Evolutionary conservation across 495 filamentous ascomycete genomes (phyloP), one percentile per base, ranked within the genome.

Genomic region (Mytilinidion resinicola): DNA sequence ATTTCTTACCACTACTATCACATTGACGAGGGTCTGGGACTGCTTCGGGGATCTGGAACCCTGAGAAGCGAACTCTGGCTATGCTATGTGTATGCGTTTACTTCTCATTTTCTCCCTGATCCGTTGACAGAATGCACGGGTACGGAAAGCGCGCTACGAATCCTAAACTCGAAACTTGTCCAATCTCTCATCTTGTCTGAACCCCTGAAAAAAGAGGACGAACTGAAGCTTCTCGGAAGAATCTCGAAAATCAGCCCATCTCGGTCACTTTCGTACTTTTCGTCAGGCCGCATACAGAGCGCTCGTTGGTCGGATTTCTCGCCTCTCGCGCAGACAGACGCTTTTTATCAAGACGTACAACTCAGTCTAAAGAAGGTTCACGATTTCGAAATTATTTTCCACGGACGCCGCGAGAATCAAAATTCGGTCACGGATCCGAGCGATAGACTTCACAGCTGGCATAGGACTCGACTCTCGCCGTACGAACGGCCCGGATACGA

Each of bases 231-330:
- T 25, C 44, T 48, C 20, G 9, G 17, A 8, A 9, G 17, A 19
- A 48, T 48, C 17, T 8, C 44, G 9, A 10, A 15, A 9, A 15
- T 87, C 0, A 80, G 79, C 0, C 84, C 86, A 1, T 7, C 15
- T 9, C 66, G 82, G 30, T 59, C 67, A 1, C 87, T 77, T 57
- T 87, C 87, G 64, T 85, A 85, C 0, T 8, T 15, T 19, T 8
- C 14, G 8, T 8, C 8, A 9, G 9, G 17, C 9, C n/a, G 14
- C 9, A 48, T 48, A 25, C 44, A 48, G 17, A 48, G 9, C 8
- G 44, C 17, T 15, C 9, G 17, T 10, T 48, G 44, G 44, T 25
- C 44, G 20, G 20, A 48, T 8, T 15, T 48, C 44, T 15, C n/a
- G 9, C 9, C 9, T 9, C 44, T 48, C 14, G 44, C 44, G 17